These are phyloP conservation scores for Penicillium sp. DNA, from an alignment of 2,329 filamentous ascomycete genomes.

Conservation along the genomic window DNA sequence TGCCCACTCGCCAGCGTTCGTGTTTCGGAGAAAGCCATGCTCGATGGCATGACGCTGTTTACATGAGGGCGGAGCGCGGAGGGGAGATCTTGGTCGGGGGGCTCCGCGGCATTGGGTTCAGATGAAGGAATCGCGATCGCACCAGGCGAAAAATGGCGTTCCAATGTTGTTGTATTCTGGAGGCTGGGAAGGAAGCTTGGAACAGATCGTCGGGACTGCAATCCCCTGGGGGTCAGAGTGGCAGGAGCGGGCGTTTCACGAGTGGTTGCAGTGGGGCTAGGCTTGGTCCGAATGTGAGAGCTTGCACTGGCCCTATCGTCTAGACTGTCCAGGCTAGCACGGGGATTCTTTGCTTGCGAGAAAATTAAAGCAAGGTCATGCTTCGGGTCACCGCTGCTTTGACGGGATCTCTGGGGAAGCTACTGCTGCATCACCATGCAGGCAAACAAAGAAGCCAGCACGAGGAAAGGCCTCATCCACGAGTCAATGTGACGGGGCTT, in stretches of 20 bases:
- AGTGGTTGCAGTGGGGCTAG: constrained; percentile 48
- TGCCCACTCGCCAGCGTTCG: constrained; percentile 28
- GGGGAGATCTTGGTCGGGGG: constrained; percentile 22
- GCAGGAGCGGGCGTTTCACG: constrained; percentile 46
- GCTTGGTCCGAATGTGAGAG: background rate
- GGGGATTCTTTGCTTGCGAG: background rate
- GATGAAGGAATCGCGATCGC: constrained; percentile 8
- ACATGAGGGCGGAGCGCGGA: constrained; percentile 29
- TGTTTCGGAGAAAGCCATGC: constrained; percentile 31
- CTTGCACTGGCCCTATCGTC: background rate
- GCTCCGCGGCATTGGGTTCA: constrained; percentile 32
- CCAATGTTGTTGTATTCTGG: constrained; percentile 1
- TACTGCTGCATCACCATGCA: constrained; percentile 15
- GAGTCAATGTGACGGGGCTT: background rate
- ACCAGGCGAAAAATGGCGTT: background rate
- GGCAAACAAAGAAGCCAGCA: background rate
- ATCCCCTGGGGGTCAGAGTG: constrained; percentile 50
- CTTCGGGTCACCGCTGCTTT: constrained; percentile 13
- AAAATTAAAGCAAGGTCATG: background rate
- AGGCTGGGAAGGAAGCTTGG: constrained; percentile 27
- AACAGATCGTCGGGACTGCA: constrained; percentile 32
- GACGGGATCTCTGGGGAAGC: constrained; percentile 2
- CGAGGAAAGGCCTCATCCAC: background rate
- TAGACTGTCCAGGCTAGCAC: background rate
- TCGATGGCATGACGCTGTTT: constrained; percentile 36